phyloP scores from a whole-genome alignment of 345 rosid genomes.

The Hibiscus mutabilis region DNA sequence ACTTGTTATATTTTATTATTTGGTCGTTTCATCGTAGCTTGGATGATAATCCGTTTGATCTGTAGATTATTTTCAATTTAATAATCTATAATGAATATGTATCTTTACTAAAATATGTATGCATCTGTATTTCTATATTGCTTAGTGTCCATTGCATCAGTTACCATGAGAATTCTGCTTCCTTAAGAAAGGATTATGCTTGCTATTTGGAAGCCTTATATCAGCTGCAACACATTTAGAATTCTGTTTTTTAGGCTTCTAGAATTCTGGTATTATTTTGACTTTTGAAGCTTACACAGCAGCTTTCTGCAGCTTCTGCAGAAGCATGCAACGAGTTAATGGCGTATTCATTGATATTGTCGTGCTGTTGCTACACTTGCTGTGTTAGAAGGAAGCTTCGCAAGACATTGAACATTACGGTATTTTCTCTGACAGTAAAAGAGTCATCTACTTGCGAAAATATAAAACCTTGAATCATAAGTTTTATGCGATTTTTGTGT shows the following conservation, averaged over 20 bases:
- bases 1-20: not conserved
- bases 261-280: not conserved
- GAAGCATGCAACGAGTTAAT: constrained; percentile 90
- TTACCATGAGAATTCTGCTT: not conserved
- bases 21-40: not conserved
- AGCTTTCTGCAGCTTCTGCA: constrained; percentile 60
- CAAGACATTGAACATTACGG: constrained; percentile 68
- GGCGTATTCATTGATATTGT: constrained; percentile 86
- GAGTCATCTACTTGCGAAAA: not conserved
- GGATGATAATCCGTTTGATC: not conserved
- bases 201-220: not conserved
- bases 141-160: not conserved
- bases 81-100: not conserved
- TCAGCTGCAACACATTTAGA: not conserved
- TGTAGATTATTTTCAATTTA: not conserved
- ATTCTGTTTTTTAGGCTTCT: not conserved
- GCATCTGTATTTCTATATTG: not conserved
- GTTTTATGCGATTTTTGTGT: not conserved
- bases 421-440: constrained; percentile 26
- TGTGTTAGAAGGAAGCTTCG: constrained; percentile 92
- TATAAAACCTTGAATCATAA: not conserved
- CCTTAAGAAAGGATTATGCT: not conserved
- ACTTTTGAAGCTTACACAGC: constrained; percentile 12
- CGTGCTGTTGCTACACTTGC: constrained; percentile 98
- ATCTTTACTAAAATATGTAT: not conserved